Percentiles rank a stretch among this genome's conserved stretches.
Conservation (phyloP, 768 basidiomycete genomes). For the Boletus tomentosulus region DNA sequence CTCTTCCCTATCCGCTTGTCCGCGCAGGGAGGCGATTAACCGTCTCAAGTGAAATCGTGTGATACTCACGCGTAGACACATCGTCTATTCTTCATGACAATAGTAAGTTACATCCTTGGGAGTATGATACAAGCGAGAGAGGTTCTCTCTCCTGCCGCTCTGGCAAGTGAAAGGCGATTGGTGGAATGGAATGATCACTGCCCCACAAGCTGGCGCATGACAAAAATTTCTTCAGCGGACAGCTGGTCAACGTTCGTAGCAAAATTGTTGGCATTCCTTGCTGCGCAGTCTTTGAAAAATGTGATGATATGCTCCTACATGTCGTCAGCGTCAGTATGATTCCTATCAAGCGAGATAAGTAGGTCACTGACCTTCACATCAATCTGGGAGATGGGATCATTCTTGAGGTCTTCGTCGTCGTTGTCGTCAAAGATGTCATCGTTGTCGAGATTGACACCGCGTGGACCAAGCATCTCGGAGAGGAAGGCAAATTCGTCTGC, state of each 20-base stretch:
- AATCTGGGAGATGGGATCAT: slow-evolving; percentile 82
- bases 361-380: slow-evolving; percentile 58
- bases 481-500: slow-evolving; percentile 80
- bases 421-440: slow-evolving; percentile 70
- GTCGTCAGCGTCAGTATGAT: not conserved
- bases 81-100: not conserved
- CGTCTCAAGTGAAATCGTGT: not conserved
- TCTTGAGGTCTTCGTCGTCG: slow-evolving; percentile 85
- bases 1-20: not conserved
- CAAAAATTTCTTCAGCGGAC: slow-evolving; percentile 63
- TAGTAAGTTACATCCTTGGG: slow-evolving; percentile 4
- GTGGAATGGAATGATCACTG: slow-evolving; percentile 12
- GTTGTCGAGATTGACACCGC: slow-evolving; percentile 69
- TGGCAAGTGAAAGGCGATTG: not conserved
- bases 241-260: slow-evolving; percentile 60
- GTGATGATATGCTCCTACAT: slow-evolving; percentile 60
- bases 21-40: too few relatives aligned
- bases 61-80: not conserved
- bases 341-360: slow-evolving; percentile 14
- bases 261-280: slow-evolving; percentile 61
- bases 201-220: slow-evolving; percentile 51
- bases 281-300: slow-evolving; percentile 68
- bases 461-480: slow-evolving; percentile 77
- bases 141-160: not conserved
- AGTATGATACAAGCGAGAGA: slow-evolving; percentile 8